Base-by-base conservation (phyloP, 1,139 yeast genomes). In the Pichia sp. region DNA sequence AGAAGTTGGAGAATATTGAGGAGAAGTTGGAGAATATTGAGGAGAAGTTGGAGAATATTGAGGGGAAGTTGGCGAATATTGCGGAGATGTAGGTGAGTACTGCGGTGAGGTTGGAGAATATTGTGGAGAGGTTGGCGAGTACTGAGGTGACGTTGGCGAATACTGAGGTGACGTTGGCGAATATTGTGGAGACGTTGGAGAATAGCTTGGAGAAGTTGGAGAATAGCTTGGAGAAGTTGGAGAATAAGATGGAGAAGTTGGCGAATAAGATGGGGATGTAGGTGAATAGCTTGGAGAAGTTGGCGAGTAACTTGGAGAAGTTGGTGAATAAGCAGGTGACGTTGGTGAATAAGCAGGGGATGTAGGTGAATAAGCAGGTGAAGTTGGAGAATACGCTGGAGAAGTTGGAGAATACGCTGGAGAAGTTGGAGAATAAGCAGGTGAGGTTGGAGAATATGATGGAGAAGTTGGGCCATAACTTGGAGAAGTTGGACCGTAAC, bases 201-300 rank as follows among this genome's bases (percentile, higher is more conserved):
- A 75, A 68, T 84, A 85, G 11, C 71, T 62, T 62, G 89, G 89
- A 0, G 87, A 80, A 0, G 91, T 84, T 51, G 93, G 91, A 0
- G 81, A 73, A 66, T 84, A 86, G 4, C 49, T 53, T 55, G 82
- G 81, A 1, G 80, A 74, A 0, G 91, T 83, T 51, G 95, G 95
- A 0, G 83, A 75, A 65, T 87, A 88, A 1, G 75, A 63, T 61
- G 96, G 96, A 0, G 89, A 81, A 0, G 95, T 84, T 48, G 95
- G 91, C 0, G 82, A 73, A 65, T 84, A 84, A 5, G 74, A 65
- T 63, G 95, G 93, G 0, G 87, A 80, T 0, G 91, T 83, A 53
- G 91, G 87, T 0, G 85, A 74, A 65, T 84, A 87, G 18, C 68
- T 58, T 61, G 82, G 81, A 4, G 80, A 74, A 0, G 82, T 77